Evolutionary conservation across 495 filamentous ascomycete genomes (phyloP), one percentile per base, ranked within the genome.

Genomic region (Hyaloscypha finlandica): DNA sequence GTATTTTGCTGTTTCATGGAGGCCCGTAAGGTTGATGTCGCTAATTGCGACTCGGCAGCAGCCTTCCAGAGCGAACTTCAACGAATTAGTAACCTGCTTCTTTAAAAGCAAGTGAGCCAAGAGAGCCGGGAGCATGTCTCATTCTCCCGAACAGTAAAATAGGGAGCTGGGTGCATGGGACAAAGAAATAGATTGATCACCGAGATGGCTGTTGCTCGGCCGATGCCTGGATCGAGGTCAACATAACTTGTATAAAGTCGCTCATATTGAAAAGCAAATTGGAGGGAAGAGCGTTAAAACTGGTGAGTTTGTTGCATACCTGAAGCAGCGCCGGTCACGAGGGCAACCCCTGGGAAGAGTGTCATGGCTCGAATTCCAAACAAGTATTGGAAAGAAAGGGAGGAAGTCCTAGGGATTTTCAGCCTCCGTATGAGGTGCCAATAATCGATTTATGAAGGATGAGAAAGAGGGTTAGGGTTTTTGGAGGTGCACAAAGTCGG

Each of bases 1-100:
- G 3, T 66, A 59, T 31, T 74, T 56, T 52, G 59, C 63, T 0
- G 81, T 84, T 20, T 77, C 67, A 0, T 77, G 63, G 6, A 85
- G 72, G 0, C 78, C 76, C 11, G 62, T 51, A 11, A 68, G 72
- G 59, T 83, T 80, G 14, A 80, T 63, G 64, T 87, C 85, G n/a
- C 80, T 81, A 63, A 87, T 79, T 8, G 79, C 79, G 56, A 86
- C 80, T 31, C 71, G 67, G 0, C 71, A 37, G 74, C 83, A 85
- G n/a, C 85, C 84, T 56, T 78, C 78, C 3, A 71, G 64, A 0
- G 80, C 83, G 71, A 87, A 87, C 25, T 25, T 25, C 25, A 25
- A 25, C 25, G 25, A 25, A 25, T 25, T 25, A 25, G 25, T 25
- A 25, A 25, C 25, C 25, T 25, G 25, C 25, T 25, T 25, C 25